A percentile compares a stretch with the other conserved stretches of the same genome.
Evolutionary conservation across 352 stramenopile species (phyloP).

Genomic region (Phytophthora sp.): DNA sequence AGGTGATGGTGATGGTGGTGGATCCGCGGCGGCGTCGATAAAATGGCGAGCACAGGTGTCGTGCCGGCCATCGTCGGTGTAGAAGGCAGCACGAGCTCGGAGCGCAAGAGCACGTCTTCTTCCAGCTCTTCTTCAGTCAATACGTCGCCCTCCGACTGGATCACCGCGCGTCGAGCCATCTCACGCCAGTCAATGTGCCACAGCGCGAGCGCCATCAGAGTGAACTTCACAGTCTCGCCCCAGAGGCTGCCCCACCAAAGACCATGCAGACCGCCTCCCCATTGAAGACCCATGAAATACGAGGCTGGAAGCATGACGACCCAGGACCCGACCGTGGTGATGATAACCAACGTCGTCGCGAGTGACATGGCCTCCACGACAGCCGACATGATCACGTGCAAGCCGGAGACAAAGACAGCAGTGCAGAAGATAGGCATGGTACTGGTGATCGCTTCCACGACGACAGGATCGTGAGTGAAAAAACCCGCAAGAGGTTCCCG

Average conservation of each 20-base stretch:
- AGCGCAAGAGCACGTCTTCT: conserved; percentile 66
- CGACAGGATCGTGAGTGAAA: conserved; percentile 70
- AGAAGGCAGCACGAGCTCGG: conserved; percentile 59
- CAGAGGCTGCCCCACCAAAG: conserved; percentile 81
- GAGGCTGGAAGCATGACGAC: conserved; percentile 69
- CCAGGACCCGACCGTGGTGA: conserved; percentile 76
- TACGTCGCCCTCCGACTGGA: conserved; percentile 63
- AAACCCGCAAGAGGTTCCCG: conserved; percentile 54
- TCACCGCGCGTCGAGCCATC: conserved; percentile 70
- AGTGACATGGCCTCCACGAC: conserved; percentile 85
- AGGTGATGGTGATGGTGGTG: conserved; percentile 34
- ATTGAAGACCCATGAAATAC: conserved; percentile 63
- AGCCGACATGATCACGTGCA: conserved; percentile 79
- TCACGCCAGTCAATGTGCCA: conserved; percentile 71
- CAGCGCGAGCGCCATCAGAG: conserved; percentile 60
- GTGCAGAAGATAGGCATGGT: conserved; percentile 75
- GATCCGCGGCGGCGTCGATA: conserved; percentile 61
- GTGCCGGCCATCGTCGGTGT: conserved; percentile 67
- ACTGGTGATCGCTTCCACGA: conserved; percentile 54
- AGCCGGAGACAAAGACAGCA: conserved; percentile 73
- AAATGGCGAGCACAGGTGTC: conserved; percentile 61
- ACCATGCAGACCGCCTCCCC: conserved; percentile 53
- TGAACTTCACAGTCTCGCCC: conserved; percentile 79
- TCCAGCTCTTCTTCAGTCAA: conserved; percentile 49
- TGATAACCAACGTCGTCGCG: conserved; percentile 69